Percentiles rank a stretch among this genome's conserved stretches.
Conservation (phyloP, 2,329 filamentous ascomycete species). For the Aspergillus sp. region DNA sequence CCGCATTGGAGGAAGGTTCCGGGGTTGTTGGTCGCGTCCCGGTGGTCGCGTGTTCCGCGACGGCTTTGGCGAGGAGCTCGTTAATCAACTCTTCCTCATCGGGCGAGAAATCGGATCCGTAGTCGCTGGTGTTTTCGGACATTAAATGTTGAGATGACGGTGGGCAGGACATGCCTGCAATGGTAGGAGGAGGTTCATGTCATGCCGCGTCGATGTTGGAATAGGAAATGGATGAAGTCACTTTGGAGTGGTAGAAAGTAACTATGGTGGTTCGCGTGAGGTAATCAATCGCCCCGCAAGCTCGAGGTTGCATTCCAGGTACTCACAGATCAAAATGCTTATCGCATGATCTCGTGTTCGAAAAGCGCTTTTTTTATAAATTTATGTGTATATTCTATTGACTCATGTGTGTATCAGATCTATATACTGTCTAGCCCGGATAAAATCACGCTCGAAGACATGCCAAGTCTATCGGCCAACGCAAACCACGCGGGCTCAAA, state of each 20-base stretch:
- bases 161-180: conserved; percentile 35
- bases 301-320: neutral
- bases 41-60: conserved; percentile 28
- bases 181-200: conserved; percentile 19
- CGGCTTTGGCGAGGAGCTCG: conserved; percentile 50
- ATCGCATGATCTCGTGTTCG: neutral
- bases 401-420: neutral
- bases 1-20: conserved; percentile 13
- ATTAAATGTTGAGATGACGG: conserved; percentile 10
- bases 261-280: neutral
- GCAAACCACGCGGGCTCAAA: neutral
- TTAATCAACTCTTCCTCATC: conserved; percentile 57
- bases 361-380: too few species aligned
- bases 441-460: neutral
- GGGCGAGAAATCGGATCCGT: conserved; percentile 62
- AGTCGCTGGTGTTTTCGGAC: conserved; percentile 51
- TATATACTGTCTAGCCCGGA: conserved; percentile 3
- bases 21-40: conserved; percentile 13
- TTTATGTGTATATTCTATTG: too few species aligned
- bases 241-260: neutral
- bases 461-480: conserved; percentile 14
- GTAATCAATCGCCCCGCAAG: neutral
- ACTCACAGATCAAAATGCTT: neutral
- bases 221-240: neutral
- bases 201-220: conserved; percentile 5